Evolutionary conservation across 768 basidiomycete species (phyloP), one percentile per base, ranked within the genome.

Genomic region (Russula abietina): DNA sequence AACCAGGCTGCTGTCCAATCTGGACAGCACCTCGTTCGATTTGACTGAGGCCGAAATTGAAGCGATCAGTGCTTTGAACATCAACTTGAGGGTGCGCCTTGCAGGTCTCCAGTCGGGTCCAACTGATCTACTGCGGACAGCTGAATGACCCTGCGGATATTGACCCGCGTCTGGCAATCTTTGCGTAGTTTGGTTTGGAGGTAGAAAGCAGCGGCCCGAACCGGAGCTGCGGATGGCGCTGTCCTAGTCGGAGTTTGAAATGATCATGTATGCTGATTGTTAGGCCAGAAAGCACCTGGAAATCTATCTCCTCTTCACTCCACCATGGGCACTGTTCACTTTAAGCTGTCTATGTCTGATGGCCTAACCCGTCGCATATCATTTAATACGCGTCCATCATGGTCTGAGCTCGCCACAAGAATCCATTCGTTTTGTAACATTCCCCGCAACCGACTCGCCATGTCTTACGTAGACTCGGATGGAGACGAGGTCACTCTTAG

Each of bases 401-500:
- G 89, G 88, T 38, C 65, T 10, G 69, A 73, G 19, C 81, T 91
- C 53, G 81, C 86, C 14, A 67, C 75, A 41, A 85, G 78, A 68
- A 81, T 90, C 61, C 77, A 80, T 51, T 28, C 73, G 77, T 60
- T 91, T 71, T 83, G 77, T 72, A 70, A 70, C 50, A 85, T 92
- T 45, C 81, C 87, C 3, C 59, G 73, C 58, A 80, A 81, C 61
- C 79, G 79, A 56, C 75, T 91, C 56, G 88, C 78, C 2, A 84
- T 89, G 38, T 84, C 86, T 36, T 92, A 93, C 72, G 63, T 85
- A 54, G 91, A 93, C 72, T 71, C 71, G 36, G 89, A 92, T 69
- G 80, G 82, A 43, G 91, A 92, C 69, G 83, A 86, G 63, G 83
- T 93, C 65, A 91, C 89, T 12, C 77, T 91, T 60, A 88, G 83